Evolutionary conservation across 139 green algal genomes (phyloP).

Genomic region (Trebouxia sp.): DNA sequence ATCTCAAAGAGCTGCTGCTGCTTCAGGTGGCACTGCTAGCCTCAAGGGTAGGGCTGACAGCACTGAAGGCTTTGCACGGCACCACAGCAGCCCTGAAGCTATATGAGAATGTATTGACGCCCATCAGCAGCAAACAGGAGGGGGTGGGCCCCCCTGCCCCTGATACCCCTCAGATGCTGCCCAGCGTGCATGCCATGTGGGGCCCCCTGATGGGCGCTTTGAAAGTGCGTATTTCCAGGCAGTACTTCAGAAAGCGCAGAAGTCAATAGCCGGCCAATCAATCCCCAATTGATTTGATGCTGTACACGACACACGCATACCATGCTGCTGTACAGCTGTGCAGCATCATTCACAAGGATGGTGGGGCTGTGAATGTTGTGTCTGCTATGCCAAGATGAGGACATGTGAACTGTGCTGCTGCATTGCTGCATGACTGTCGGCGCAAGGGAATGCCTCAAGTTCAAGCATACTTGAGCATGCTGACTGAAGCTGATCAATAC

Average conservation of each 20-base stretch:
- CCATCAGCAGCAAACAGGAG: constrained; percentile 21
- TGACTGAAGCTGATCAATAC: too few species aligned
- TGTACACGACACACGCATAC: neutral
- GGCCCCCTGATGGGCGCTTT: constrained; percentile 57
- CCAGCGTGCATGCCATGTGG: constrained; percentile 69
- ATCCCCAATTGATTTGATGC: neutral
- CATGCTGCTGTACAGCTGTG: too few species aligned
- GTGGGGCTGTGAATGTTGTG: too few species aligned
- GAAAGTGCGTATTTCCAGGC: constrained; percentile 27
- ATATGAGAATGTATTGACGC: constrained; percentile 35
- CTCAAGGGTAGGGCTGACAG: constrained; percentile 36
- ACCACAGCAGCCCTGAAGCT: constrained; percentile 37
- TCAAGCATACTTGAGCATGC: too few species aligned
- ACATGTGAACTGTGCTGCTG: too few species aligned
- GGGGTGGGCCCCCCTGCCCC: constrained; percentile 52
- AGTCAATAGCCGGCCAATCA: neutral
- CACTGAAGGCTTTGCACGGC: constrained; percentile 7
- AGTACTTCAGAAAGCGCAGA: neutral
- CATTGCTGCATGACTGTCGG: too few species aligned
- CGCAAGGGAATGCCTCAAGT: too few species aligned
- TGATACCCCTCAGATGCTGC: constrained; percentile 64
- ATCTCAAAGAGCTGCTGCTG: neutral
- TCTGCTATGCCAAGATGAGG: too few species aligned
- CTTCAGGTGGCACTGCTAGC: constrained; percentile 53
- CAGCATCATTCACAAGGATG: too few species aligned